These are phyloP conservation scores for Williopsis jadinii DNA, from an alignment of 1,139 yeast species.

Conservation along the genomic window DNA sequence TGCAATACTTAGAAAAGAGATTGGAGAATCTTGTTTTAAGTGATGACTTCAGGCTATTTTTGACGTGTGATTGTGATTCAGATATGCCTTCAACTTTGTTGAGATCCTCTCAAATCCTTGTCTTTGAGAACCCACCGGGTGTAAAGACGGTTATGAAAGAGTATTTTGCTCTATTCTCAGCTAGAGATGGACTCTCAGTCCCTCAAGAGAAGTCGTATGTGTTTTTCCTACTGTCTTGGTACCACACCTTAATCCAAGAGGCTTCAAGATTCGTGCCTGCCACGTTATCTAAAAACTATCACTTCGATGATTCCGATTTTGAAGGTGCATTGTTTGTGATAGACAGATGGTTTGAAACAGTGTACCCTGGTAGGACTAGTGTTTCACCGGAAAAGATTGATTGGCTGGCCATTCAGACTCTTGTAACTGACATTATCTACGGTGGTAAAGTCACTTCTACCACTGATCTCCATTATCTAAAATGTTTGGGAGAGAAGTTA, in stretches of 20 bases:
- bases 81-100: conserved; percentile 50
- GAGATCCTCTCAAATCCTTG: conserved; percentile 42
- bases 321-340: conserved; percentile 42
- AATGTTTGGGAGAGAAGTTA: conserved; percentile 24
- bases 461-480: conserved; percentile 34
- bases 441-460: conserved; percentile 63
- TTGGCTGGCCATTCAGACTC: conserved; percentile 46
- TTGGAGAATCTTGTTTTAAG: conserved; percentile 27
- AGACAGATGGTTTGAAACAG: conserved; percentile 30
- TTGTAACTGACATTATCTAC: conserved; percentile 53
- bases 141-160: conserved; percentile 44
- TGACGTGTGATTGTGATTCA: conserved; percentile 50
- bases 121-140: conserved; percentile 58
- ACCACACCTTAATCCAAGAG: conserved; percentile 56
- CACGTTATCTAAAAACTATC: conserved; percentile 58
- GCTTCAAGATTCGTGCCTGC: conserved; percentile 53
- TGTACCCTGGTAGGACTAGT: conserved; percentile 27
- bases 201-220: conserved; percentile 45
- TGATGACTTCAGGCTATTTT: conserved; percentile 42
- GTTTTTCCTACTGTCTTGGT: conserved; percentile 58
- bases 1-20: conserved; percentile 43
- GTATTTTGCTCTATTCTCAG: conserved; percentile 25
- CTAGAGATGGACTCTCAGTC: conserved; percentile 16
- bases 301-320: conserved; percentile 71
- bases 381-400: conserved; percentile 45